These are phyloP conservation scores for Arthroderma sp. DNA, from an alignment of 2,329 filamentous ascomycete genomes.

Conservation along the genomic window DNA sequence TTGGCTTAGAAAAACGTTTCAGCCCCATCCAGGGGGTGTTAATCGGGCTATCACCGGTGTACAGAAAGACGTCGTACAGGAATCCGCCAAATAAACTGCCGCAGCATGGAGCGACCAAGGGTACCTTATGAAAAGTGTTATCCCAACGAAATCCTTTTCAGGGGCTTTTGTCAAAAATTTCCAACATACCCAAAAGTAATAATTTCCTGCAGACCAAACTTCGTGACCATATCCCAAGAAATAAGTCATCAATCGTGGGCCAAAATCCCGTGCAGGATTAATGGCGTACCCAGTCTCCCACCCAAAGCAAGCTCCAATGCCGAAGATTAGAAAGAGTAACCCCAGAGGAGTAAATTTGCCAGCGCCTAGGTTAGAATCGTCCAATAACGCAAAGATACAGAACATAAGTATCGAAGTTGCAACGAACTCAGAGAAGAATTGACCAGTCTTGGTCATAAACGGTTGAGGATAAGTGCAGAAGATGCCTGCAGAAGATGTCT, in stretches of 20 bases:
- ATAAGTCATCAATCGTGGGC: conserved; percentile 52
- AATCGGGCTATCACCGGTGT: conserved; percentile 55
- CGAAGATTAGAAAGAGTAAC: conserved; percentile 61
- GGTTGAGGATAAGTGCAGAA: conserved; percentile 57
- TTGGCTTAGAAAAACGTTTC: conserved; percentile 34
- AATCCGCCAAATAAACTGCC: conserved; percentile 52
- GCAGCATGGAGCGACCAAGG: conserved; percentile 57
- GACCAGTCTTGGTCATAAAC: conserved; percentile 50
- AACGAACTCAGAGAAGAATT: conserved; percentile 62
- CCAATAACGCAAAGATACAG: conserved; percentile 54
- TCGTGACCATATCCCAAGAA: conserved; percentile 54
- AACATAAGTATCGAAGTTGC: conserved; percentile 57
- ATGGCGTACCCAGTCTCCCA: conserved; percentile 69
- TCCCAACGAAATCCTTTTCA: not conserved
- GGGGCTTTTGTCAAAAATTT: not conserved
- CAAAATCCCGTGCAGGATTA: conserved; percentile 60
- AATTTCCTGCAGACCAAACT: conserved; percentile 53
- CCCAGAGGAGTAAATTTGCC: conserved; percentile 46
- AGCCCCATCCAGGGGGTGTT: conserved; percentile 55
- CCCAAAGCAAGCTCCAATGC: conserved; percentile 58
- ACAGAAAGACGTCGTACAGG: conserved; percentile 55
- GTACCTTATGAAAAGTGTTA: conserved; percentile 37
- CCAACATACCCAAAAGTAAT: conserved; percentile 55
- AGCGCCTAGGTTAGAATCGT: conserved; percentile 36
- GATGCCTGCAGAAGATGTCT: conserved; percentile 52